Base-by-base conservation (phyloP, 306 rosid species). In the Vigna unguiculata region DNA sequence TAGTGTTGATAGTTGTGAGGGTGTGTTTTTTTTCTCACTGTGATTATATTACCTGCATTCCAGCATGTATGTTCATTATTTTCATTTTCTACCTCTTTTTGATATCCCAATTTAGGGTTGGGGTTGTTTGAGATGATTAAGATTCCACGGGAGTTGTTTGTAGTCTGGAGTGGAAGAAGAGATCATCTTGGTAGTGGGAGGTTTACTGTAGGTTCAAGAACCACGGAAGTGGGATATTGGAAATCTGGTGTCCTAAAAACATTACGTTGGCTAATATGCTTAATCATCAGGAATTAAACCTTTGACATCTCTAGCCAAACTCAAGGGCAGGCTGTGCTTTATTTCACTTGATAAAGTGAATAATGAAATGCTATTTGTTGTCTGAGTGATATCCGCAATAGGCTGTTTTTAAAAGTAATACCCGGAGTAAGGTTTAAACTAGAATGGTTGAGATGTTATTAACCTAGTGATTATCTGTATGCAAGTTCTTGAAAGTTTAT, bases 111-210 rank as follows among this genome's bases (percentile, higher is more conserved):
- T 32, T 38, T 30, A 2, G 45, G 16, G 45, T 30, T 60, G 13
- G 43, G n/a, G 63, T 30, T 40, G 45, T 34, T 61, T 61, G n/a
- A 32, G 46, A 32, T 61, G 46, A 61, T 1, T 61, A 61, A 61
- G 13, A 61, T 16, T 61, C 46, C n/a, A 61, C 1, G 46, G 24
- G 13, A 30, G n/a, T 61, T 61, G 20, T 15, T 2, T 28, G n/a
- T 24, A 15, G 41, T 14, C 41, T 59, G 20, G 65, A 6, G 20
- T 28, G 41, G 20, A 28, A 59, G 41, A 28, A 12, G 65, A 59
- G 36, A 5, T 20, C 65, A 59, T 28, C 41, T 59, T 28, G 65
- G 65, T 14, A 13, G 41, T 14, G 5, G 20, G 19, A 19, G 41
- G 16, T 59, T 59, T 25, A 17, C 41, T 28, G 16, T 15, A 28